These are phyloP conservation scores for Berkeleyomyces basicola DNA, from an alignment of 2,329 filamentous ascomycete species.

Conservation along the genomic window DNA sequence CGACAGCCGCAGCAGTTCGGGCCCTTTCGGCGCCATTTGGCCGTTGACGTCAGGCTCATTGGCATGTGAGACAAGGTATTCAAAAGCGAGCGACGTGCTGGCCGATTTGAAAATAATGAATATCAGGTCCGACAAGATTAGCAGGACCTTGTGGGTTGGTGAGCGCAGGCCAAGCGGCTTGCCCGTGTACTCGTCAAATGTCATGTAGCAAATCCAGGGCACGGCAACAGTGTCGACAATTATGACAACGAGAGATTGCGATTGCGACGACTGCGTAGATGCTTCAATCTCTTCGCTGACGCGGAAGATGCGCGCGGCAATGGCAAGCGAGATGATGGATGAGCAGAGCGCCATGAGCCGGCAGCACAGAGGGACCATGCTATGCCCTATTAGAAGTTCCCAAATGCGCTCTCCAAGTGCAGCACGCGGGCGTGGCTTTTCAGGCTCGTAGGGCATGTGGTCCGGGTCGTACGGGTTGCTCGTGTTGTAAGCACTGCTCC, in stretches of 20 bases:
- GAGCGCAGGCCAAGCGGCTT: slow-evolving; percentile 80
- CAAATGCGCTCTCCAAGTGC: slow-evolving; percentile 40
- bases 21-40: slow-evolving; percentile 7
- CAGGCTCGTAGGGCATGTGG: slow-evolving; percentile 8
- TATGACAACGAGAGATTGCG: slow-evolving; percentile 76
- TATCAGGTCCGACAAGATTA: slow-evolving; percentile 81
- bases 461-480: slow-evolving; percentile 15
- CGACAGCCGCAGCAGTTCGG: slow-evolving; percentile 21
- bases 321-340: slow-evolving; percentile 62
- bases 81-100: slow-evolving; percentile 79
- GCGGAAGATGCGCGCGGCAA: slow-evolving; percentile 60
- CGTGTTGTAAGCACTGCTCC: slow-evolving; percentile 3
- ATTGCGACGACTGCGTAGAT: slow-evolving; percentile 35
- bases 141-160: slow-evolving; percentile 67
- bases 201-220: slow-evolving; percentile 83
- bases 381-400: slow-evolving; percentile 56
- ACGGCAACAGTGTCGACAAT: slow-evolving; percentile 78
- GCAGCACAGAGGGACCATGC: slow-evolving; percentile 71
- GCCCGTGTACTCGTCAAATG: slow-evolving; percentile 89
- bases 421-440: slow-evolving; percentile 19
- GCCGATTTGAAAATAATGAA: slow-evolving; percentile 97
- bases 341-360: slow-evolving; percentile 70
- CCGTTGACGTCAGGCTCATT: slow-evolving; percentile 22
- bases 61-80: slow-evolving; percentile 50
- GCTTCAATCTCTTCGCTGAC: slow-evolving; percentile 23